Evolutionary conservation across 495 filamentous ascomycete species (phyloP), one percentile per base, ranked within the genome.

Genomic region (Tuber microsphaerosporum): DNA sequence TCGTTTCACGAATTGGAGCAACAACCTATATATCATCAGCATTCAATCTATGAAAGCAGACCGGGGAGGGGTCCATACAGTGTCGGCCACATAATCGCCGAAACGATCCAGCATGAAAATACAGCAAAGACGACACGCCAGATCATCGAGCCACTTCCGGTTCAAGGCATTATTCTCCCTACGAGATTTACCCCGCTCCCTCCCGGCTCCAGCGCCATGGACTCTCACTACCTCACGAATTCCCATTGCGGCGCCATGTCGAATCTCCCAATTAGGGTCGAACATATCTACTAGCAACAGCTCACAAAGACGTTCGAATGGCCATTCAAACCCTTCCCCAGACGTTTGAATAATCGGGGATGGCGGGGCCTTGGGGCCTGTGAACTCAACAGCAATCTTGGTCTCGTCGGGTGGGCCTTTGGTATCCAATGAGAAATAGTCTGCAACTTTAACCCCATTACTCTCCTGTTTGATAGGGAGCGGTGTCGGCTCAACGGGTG

Each of bases 81-180:
- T 98, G 83, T 99, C 95, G 10, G 94, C 97, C 74, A 96, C 93
- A 84, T 97, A 98, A 83, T 99, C 95, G 70, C 93, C 97, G 80
- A 99, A 99, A 71, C 93, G 90, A 84, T 99, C 95, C 1, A 99
- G 89, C 91, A 98, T 97, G 76, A 98, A 91, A 71, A 98, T 93
- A 83, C 93, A 97, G 81, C 93, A 92, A 39, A 99, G 86, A 45
- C 94, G 91, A 82, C 94, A 97, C 22, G 94, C 93, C 51, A 98
- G 86, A 80, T 99, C 95, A 82, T 97, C 92, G 22, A 97, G 86
- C 93, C 93, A 99, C 83, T 86, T 88, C 71, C 89, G 88, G 79
- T 97, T 98, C 39, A 92, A 85, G 2, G 83, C 77, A 83, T 97
- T 88, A 81, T 99, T 99, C 80, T 94, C 90, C 31, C 85, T 77